Evolutionary conservation across 2,329 filamentous ascomycete genomes (phyloP).

Genomic region (Fusarium sp.): DNA sequence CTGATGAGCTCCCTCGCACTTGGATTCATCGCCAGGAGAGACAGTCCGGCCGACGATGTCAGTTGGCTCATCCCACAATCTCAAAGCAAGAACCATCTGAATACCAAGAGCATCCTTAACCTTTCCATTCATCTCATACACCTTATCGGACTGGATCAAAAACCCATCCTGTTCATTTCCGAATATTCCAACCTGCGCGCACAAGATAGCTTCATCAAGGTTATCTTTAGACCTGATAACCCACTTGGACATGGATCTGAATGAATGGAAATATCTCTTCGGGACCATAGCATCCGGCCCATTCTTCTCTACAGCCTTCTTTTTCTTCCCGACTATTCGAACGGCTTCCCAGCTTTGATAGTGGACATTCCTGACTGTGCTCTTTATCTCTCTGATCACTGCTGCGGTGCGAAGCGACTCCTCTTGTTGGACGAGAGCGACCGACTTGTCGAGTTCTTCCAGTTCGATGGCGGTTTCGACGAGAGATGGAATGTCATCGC

Average conservation of each 20-base stretch:
- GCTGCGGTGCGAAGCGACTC: neutral
- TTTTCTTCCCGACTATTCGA: neutral
- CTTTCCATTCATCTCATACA: neutral
- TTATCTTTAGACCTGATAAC: neutral
- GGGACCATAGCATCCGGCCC: neutral
- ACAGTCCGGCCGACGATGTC: neutral
- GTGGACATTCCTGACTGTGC: neutral
- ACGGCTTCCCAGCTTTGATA: neutral
- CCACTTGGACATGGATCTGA: neutral
- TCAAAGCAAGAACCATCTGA: constrained; percentile 2
- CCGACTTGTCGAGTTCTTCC: neutral
- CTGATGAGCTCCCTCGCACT: neutral
- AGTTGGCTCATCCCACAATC: neutral
- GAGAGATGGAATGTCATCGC: neutral
- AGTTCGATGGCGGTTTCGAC: neutral
- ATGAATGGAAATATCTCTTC: neutral
- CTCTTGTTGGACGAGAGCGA: neutral
- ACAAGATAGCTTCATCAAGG: neutral
- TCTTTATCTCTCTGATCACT: neutral
- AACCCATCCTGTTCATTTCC: neutral
- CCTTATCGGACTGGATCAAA: neutral
- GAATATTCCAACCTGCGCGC: neutral
- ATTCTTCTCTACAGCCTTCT: neutral
- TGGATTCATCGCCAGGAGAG: neutral
- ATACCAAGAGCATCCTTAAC: neutral